Evolutionary conservation across 2,329 filamentous ascomycete genomes (phyloP).

Genomic region (Beauveria bassiana): DNA sequence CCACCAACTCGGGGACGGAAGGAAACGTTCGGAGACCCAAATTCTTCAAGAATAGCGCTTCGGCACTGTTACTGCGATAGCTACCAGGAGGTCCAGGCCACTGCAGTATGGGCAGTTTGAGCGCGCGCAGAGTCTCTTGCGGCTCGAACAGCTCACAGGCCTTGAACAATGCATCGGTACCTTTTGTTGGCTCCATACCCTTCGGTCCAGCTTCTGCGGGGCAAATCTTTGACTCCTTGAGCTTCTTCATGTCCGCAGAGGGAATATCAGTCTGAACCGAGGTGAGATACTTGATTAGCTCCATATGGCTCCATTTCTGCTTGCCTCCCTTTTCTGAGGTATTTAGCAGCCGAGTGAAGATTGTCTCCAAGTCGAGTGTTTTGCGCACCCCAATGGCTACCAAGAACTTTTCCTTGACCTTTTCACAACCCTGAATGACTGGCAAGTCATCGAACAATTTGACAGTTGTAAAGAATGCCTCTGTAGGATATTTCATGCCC

Average conservation of each 20-base stretch:
- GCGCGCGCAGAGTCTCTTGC: conserved; percentile 56
- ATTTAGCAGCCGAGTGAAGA: conserved; percentile 77
- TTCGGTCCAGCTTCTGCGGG: conserved; percentile 61
- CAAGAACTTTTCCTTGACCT: conserved; percentile 87
- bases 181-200: conserved; percentile 46
- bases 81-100: conserved; percentile 65
- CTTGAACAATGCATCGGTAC: conserved; percentile 52
- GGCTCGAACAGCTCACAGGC: conserved; percentile 79
- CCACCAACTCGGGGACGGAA: conserved; percentile 63
- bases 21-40: conserved; percentile 71
- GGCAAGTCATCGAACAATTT: conserved; percentile 93
- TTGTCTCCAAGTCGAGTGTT: conserved; percentile 88
- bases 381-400: conserved; percentile 81
- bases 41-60: conserved; percentile 64
- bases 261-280: conserved; percentile 90
- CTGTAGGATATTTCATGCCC: conserved; percentile 77
- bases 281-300: conserved; percentile 88
- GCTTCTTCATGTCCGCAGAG: conserved; percentile 65
- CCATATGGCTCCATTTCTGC: conserved; percentile 81
- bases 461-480: conserved; percentile 90
- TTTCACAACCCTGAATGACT: conserved; percentile 64
- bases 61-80: conserved; percentile 56
- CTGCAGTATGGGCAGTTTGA: conserved; percentile 69
- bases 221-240: conserved; percentile 73
- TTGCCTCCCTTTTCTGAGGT: conserved; percentile 44